Base-by-base conservation (phyloP, 768 basidiomycete species). In the Candolleomyces eurysporus region DNA sequence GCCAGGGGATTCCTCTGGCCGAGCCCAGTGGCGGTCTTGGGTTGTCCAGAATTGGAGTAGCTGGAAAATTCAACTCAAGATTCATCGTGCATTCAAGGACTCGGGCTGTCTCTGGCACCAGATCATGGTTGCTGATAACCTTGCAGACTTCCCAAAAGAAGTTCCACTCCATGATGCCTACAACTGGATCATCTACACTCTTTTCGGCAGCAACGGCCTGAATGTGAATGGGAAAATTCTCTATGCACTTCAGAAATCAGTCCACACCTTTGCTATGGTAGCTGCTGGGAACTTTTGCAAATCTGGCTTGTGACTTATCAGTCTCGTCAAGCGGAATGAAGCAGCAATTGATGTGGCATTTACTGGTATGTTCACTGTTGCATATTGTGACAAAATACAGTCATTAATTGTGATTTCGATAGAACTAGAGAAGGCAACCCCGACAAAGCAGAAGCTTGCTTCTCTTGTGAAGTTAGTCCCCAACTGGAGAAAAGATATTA, bases 21-120 rank as follows among this genome's bases (percentile, higher is more conserved):
- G 69, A 5, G 39, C 53, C 1, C 53, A 57, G 5, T 69, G 63
- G 65, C 61, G 43, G 11, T 4, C 8, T 4, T 71, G 51, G 11
- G 59, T 71, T 4, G 48, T 13, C 6, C 58, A 39, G 14, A 30
- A 39, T 9, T 67, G 64, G 66, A 40, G 52, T 0, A 14, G 4
- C 1, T 68, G 65, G 66, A 48, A 58, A 1, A 63, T 70, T 30
- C 66, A 69, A 50, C 53, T 13, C 14, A 4, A 50, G 3, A 58
- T 70, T 26, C 50, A 64, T 8, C 10, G 48, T 2, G 57, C 56
- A 8, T 48, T 70, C 2, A 52, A 43, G 11, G 61, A 59, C 1
- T 21, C 39, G 9, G 57, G 61, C 9, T 36, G 66, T 26, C 68
- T 67, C 51, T 66, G 66, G 0, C 19, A 61, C 32, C 22, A 39